Percentiles rank a stretch among this genome's conserved stretches.
phyloP scores from a whole-genome alignment of 768 basidiomycete species.

The Hortiboletus campestris region DNA sequence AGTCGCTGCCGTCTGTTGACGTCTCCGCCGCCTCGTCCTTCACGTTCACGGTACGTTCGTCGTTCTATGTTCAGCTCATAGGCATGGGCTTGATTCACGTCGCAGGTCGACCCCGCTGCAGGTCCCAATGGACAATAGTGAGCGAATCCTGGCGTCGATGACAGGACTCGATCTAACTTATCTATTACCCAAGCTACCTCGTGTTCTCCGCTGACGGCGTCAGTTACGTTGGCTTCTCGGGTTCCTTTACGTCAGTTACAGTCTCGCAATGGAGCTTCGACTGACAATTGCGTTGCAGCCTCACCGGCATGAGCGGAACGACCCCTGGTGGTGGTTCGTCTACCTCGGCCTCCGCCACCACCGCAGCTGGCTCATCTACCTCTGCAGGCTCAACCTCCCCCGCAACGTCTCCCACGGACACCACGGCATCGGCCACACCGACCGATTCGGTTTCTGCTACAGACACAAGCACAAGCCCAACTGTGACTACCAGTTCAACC shows the following conservation, averaged over 20 bases:
- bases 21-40: constrained; percentile 47
- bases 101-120: constrained; percentile 52
- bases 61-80: not conserved
- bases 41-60: constrained; percentile 52
- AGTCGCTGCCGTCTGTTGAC: constrained; percentile 54
- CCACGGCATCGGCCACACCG: constrained; percentile 6
- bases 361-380: constrained; percentile 8
- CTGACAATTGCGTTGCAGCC: constrained; percentile 34
- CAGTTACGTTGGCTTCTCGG: constrained; percentile 46
- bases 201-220: constrained; percentile 46
- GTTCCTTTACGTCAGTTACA: constrained; percentile 51
- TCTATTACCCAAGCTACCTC: constrained; percentile 54
- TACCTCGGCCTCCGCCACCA: constrained; percentile 3
- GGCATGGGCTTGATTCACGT: not conserved
- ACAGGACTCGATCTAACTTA: constrained; percentile 2
- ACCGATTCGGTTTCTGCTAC: constrained; percentile 6
- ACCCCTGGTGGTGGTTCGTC: constrained; percentile 25
- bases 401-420: not conserved
- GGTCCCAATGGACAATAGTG: constrained; percentile 61
- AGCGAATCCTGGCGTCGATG: constrained; percentile 18
- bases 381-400: constrained; percentile 15
- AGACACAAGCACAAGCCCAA: constrained; percentile 28
- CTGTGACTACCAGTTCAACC: constrained; percentile 29
- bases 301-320: constrained; percentile 60
- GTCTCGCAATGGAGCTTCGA: not conserved